Evolutionary conservation across 2,329 filamentous ascomycete genomes (phyloP), one percentile per base, ranked within the genome.

Genomic region (Emmonsia crescens): DNA sequence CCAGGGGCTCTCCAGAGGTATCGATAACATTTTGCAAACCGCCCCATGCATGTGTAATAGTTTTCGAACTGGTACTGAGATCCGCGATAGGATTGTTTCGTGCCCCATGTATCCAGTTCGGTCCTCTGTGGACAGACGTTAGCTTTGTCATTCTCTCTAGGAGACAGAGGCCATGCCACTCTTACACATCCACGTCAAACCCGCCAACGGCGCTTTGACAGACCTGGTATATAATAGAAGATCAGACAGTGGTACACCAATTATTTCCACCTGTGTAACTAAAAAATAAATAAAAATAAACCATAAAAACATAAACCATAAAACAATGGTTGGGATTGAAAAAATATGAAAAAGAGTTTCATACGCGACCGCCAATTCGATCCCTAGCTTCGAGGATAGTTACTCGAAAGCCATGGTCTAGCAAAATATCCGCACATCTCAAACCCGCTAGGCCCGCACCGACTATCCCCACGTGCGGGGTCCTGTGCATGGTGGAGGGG

Each of bases 31-130:
- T 69, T 63, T 79, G 77, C 8, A 74, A 71, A n/a, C 82, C 81
- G 62, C 82, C 80, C 72, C 80, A 82, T 52, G 77, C 78, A 68
- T 82, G 76, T 2, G 80, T 74, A 10, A 72, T 65, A 0, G 82
- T 84, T 12, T 75, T 71, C 1, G 83, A 84, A 61, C 77, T 70
- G 62, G 78, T 74, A 16, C 83, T 83, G n/a, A 87, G 75, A 16
- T 79, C 73, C 57, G 80, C 73, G 27, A 87, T 84, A 0, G 84
- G 84, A 66, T 86, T 86, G 48, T 81, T 73, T 2, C 81, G 75
- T 1, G 81, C 82, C 19, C 84, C 84, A 69, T 87, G 84, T 57
- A 86, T 85, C 84, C 84, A 86, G 65, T 86, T 86, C 0, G 84
- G 82, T 2, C 84, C 84, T 14, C 82, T 85, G 60, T 36, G 21